A percentile compares a stretch with the other conserved stretches of the same genome.
Evolutionary conservation across 2,329 filamentous ascomycete genomes (phyloP).

Genomic region (Sphaerulina musiva): DNA sequence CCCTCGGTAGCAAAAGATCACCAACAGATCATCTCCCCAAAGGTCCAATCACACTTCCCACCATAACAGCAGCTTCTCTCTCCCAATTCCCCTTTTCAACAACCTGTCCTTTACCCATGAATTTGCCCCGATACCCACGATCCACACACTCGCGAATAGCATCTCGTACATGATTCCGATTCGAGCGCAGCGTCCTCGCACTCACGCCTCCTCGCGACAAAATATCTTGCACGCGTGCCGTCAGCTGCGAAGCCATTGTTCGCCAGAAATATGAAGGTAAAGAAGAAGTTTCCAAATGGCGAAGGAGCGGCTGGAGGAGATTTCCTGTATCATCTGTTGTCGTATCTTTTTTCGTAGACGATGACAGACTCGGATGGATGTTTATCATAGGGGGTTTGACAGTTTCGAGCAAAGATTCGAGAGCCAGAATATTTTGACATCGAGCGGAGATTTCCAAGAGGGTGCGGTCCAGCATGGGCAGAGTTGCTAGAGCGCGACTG

Average conservation of each 20-base stretch:
- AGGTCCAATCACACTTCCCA: constrained; percentile 68
- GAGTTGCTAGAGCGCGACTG: constrained; percentile 66
- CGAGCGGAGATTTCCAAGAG: constrained; percentile 73
- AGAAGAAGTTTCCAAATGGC: constrained; percentile 77
- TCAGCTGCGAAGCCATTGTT: constrained; percentile 70
- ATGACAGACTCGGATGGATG: constrained; percentile 56
- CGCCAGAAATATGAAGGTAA: constrained; percentile 92
- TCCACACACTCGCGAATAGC: constrained; percentile 78
- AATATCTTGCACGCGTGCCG: constrained; percentile 75
- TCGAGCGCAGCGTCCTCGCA: constrained; percentile 70
- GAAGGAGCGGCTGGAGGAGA: constrained; percentile 62
- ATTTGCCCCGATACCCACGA: constrained; percentile 50
- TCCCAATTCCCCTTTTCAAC: constrained; percentile 61
- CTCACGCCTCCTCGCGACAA: constrained; percentile 74
- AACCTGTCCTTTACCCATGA: constrained; percentile 29
- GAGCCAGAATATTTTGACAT: constrained; percentile 85
- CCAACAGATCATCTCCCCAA: constrained; percentile 22
- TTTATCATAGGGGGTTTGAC: constrained; percentile 52
- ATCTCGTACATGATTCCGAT: constrained; percentile 66
- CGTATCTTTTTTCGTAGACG: neutral
- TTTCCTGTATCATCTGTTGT: constrained; percentile 33
- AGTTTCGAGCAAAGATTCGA: constrained; percentile 68
- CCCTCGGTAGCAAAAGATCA: no score
- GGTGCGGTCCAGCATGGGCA: constrained; percentile 75
- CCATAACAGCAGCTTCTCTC: constrained; percentile 90